Conservation (phyloP, 441 rosid species). For the Gossypium davidsonii region DNA sequence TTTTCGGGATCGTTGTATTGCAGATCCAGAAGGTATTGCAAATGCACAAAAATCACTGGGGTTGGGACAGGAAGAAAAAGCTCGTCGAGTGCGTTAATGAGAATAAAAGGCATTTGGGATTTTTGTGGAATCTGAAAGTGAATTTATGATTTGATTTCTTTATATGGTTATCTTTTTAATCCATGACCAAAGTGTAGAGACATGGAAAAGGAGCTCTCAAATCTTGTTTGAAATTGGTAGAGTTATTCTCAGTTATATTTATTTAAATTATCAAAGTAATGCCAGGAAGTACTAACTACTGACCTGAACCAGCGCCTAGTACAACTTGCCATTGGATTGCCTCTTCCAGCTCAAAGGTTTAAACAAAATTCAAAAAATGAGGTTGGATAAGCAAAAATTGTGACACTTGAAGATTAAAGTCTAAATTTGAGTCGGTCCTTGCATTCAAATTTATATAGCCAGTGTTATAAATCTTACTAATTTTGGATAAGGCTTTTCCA, state of each 20-base stretch:
- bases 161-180: neutral
- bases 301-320: neutral
- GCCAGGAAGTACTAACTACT: neutral
- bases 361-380: too few species aligned
- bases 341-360: too few species aligned
- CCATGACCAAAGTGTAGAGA: neutral
- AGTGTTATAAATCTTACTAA: too few species aligned
- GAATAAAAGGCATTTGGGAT: neutral
- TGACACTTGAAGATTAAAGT: too few species aligned
- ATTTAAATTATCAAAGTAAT: neutral
- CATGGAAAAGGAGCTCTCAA: neutral
- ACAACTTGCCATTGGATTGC: too few species aligned
- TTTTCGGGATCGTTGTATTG: slow-evolving; percentile 17
- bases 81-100: slow-evolving; percentile 65
- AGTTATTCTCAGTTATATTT: neutral
- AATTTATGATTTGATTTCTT: neutral
- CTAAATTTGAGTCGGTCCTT: too few species aligned
- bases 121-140: neutral
- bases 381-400: too few species aligned
- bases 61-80: slow-evolving; percentile 86
- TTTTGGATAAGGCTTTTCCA: too few species aligned
- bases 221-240: neutral
- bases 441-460: too few species aligned
- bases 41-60: slow-evolving; percentile 91
- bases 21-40: slow-evolving; percentile 95